These are phyloP conservation scores for Chloromonas sp. DNA, from an alignment of 163 green algal genomes.

Conservation along the genomic window DNA sequence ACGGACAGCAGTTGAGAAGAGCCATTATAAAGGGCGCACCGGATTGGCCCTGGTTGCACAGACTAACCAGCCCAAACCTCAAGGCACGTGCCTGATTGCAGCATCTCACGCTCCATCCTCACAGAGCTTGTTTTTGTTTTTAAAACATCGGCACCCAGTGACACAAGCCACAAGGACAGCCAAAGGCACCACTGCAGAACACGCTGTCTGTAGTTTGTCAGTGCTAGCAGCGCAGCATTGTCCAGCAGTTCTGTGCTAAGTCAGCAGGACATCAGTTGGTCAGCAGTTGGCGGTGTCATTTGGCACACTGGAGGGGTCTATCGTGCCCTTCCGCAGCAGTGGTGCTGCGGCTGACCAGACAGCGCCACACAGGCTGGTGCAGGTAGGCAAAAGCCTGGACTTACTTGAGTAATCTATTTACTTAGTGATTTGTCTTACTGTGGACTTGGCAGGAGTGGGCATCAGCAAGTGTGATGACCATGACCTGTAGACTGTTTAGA, in stretches of 20 bases:
- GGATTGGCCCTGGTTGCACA: neutral
- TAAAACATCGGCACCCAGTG: neutral
- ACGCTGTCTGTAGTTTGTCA: too few relatives aligned
- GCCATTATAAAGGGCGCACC: neutral
- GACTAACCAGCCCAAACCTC: neutral
- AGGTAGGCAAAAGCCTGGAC: neutral
- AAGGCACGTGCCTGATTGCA: neutral
- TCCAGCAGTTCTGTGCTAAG: too few relatives aligned
- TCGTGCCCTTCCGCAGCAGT: neutral
- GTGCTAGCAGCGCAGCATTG: too few relatives aligned
- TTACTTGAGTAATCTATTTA: too few relatives aligned
- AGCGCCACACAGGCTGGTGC: neutral
- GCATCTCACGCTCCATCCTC: too few relatives aligned
- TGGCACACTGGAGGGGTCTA: neutral
- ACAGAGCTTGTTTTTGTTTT: too few relatives aligned
- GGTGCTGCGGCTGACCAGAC: neutral
- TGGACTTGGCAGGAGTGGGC: neutral
- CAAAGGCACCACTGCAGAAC: neutral
- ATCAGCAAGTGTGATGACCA: neutral
- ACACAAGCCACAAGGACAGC: neutral
- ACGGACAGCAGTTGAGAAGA: neutral
- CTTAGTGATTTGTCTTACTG: neutral
- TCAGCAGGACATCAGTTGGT: too few relatives aligned
- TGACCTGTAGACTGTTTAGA: neutral
- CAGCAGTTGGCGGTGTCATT: too few relatives aligned